phyloP scores from a whole-genome alignment of 768 basidiomycete genomes.

The Dentipellis sp. region DNA sequence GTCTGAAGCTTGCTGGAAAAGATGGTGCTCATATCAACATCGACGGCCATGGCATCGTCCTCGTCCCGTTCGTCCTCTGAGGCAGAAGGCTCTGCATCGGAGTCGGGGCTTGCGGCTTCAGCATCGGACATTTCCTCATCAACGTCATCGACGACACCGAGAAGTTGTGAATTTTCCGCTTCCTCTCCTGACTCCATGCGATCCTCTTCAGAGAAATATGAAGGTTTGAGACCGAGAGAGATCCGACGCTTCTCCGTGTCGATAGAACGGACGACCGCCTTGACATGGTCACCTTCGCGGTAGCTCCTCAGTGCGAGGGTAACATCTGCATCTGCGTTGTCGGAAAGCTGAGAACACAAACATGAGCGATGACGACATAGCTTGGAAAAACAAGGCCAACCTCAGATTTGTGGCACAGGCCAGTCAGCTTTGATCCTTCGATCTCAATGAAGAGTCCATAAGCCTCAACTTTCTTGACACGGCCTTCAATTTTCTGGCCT shows the following conservation, averaged over 20 bases:
- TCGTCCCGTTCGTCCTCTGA: conserved; percentile 9
- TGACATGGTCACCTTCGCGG: conserved; percentile 80
- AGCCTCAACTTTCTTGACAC: conserved; percentile 72
- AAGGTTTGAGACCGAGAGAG: conserved; percentile 78
- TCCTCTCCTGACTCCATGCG: conserved; percentile 25
- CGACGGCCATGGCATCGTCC: conserved; percentile 33
- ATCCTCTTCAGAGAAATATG: conserved; percentile 68
- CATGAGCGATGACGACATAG: background rate
- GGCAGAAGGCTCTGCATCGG: conserved; percentile 11
- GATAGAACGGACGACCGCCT: conserved; percentile 63
- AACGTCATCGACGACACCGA: conserved; percentile 25
- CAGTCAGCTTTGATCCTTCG: conserved; percentile 73
- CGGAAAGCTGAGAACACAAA: conserved; percentile 55
- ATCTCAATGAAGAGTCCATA: conserved; percentile 94
- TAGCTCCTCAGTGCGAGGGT: conserved; percentile 71
- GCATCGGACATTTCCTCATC: conserved; percentile 20
- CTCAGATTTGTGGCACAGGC: conserved; percentile 92
- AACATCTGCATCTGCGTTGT: conserved; percentile 77
- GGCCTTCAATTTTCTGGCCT: conserved; percentile 75
- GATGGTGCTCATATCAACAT: conserved; percentile 23
- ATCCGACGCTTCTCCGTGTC: conserved; percentile 76
- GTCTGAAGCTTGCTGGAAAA: background rate
- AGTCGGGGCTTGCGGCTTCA: conserved; percentile 11
- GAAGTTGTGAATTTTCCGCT: conserved; percentile 18
- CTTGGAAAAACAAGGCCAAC: conserved; percentile 27